phyloP scores from a whole-genome alignment of 805 yeast genomes.

The Sugiyamaella marilandica region DNA sequence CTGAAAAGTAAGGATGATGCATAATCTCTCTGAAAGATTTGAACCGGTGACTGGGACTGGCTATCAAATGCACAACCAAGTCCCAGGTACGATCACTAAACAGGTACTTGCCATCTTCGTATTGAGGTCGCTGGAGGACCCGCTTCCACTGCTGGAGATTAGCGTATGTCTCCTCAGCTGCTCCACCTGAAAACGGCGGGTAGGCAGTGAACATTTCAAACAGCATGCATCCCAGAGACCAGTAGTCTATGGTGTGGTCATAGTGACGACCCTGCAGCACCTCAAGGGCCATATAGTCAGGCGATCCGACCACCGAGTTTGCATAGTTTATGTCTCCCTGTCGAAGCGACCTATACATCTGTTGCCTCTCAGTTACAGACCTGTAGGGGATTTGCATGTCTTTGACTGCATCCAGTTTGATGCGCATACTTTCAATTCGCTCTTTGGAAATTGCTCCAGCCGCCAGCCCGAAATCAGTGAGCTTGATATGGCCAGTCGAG shows the following conservation, averaged over 20 bases:
- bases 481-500: constrained; percentile 82
- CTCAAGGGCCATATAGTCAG: constrained; percentile 98
- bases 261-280: constrained; percentile 90
- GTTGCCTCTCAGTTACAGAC: constrained; percentile 81
- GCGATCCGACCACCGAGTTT: constrained; percentile 94
- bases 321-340: constrained; percentile 76
- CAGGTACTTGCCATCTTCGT: constrained; percentile 85
- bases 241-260: constrained; percentile 95
- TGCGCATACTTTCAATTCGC: constrained; percentile 86
- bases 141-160: constrained; percentile 91
- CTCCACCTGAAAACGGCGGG: constrained; percentile 93
- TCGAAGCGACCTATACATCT: constrained; percentile 72
- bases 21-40: constrained; percentile 77
- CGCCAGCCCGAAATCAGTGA: constrained; percentile 95
- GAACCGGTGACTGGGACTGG: constrained; percentile 70
- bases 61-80: constrained; percentile 69
- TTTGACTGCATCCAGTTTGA: constrained; percentile 59
- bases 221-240: constrained; percentile 97
- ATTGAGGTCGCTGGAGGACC: constrained; percentile 81
- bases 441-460: constrained; percentile 93
- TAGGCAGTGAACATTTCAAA: constrained; percentile 95
- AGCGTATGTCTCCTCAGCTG: constrained; percentile 90
- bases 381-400: constrained; percentile 68
- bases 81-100: constrained; percentile 97
- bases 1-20: constrained; percentile 75